phyloP scores from a whole-genome alignment of 176 grass and related monocot species.

The Puccinellia tenuiflora region DNA sequence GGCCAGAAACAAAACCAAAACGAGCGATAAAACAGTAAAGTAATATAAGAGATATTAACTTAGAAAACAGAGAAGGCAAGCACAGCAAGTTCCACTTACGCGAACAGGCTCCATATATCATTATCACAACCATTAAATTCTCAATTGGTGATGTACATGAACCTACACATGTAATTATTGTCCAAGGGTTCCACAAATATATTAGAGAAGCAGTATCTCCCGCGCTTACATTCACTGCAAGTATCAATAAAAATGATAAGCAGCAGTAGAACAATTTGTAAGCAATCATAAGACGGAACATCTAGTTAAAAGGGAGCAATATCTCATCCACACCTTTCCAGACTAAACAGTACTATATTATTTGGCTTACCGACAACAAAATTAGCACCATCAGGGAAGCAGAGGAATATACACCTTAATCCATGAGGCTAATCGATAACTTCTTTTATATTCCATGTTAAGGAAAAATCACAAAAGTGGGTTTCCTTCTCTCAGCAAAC shows the following conservation, averaged over 20 bases:
- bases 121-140: slow-evolving; percentile 86
- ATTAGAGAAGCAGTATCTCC: slow-evolving; percentile 87
- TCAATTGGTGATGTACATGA: slow-evolving; percentile 88
- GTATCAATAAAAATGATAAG: slow-evolving; percentile 8
- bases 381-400: not conserved
- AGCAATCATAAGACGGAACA: slow-evolving; percentile 10
- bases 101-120: slow-evolving; percentile 89
- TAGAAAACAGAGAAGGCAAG: slow-evolving; percentile 10
- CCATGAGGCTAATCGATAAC: not conserved
- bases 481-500: not conserved
- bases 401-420: not conserved
- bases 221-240: slow-evolving; percentile 46
- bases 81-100: slow-evolving; percentile 38
- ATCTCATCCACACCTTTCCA: slow-evolving; percentile 6
- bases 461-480: not conserved
- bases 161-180: slow-evolving; percentile 82
- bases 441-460: not conserved
- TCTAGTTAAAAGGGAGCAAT: not conserved
- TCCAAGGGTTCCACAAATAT: slow-evolving; percentile 96
- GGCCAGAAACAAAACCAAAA: not conserved
- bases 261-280: not conserved
- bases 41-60: not conserved
- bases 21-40: not conserved
- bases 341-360: not conserved
- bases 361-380: not conserved